Evolutionary conservation across 108 stramenopile species (phyloP), one percentile per base, ranked within the genome.

Genomic region (Chaetoceros muelleri): DNA sequence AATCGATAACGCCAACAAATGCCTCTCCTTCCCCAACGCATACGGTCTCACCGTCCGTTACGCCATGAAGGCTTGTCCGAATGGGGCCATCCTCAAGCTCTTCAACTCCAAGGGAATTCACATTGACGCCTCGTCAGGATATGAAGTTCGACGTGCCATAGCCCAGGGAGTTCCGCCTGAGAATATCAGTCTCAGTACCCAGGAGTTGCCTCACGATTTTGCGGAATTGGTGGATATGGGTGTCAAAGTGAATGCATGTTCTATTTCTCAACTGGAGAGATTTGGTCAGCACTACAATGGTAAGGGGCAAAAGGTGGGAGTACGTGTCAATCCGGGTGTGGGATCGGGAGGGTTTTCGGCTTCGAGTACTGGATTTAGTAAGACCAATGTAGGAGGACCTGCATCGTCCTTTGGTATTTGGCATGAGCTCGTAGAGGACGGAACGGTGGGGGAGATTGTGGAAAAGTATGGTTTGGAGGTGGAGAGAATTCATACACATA

Each of bases 311-410:
- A 85, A 85, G 46, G 76, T 95, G 24, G 98, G 98, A 22, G 74
- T 98, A 30, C 94, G 98, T 18, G 80, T 98, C 57, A 98, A 98
- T 67, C 98, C 98, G 5, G 98, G 98, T 30, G 80, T 95, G 8
- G 98, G 98, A 22, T 93, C 91, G 10, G 98, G 98, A 44, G 98
- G 98, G 7, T 97, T 96, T 67, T 94, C 91, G 22, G 66, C 78
- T 23, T 85, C 83, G 24, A 85, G 87, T 44, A 85, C 87, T 7
- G 73, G 71, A 0, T 93, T 88, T 57, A 75, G 75, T 64, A 96
- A 96, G 67, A 98, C 98, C 31, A 98, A 98, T 64, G 98, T 98
- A 23, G 98, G 98, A 44, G 98, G 98, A 21, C 98, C 96, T 3
- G 70, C 85, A 0, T 90, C 94, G 21, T 87, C 91, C 30, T 98